These are phyloP conservation scores for Abelmoschus esculentus DNA, from an alignment of 345 rosid species.

Conservation along the genomic window DNA sequence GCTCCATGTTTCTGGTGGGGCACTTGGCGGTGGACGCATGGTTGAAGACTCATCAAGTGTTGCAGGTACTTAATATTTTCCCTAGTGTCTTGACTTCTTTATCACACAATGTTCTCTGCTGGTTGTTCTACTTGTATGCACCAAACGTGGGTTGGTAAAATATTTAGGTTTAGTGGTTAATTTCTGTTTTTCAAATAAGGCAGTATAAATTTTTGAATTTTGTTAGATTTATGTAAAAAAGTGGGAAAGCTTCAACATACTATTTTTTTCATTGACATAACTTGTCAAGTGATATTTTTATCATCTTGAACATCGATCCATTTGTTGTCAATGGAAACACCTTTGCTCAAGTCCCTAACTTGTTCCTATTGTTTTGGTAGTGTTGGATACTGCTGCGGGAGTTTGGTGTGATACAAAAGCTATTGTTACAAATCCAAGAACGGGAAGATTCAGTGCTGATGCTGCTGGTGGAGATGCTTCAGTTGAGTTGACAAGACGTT, in stretches of 20 bases:
- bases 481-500: constrained; percentile 95
- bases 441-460: constrained; percentile 85
- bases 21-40: constrained; percentile 99
- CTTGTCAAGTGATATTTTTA: not conserved
- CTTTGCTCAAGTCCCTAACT: constrained; percentile 1
- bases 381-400: constrained; percentile 99
- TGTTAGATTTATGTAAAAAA: not conserved
- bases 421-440: constrained; percentile 91
- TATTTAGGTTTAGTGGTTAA: not conserved
- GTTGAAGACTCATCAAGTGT: constrained; percentile 97
- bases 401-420: constrained; percentile 99
- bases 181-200: not conserved
- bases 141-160: not conserved
- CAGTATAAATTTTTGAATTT: not conserved
- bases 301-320: not conserved
- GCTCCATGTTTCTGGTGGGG: constrained; percentile 99
- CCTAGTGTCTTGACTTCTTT: not conserved
- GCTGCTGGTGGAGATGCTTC: constrained; percentile 98
- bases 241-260: not conserved
- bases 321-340: not conserved
- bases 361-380: constrained; percentile 33
- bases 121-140: not conserved
- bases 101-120: not conserved
- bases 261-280: not conserved
- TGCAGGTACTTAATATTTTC: constrained; percentile 54